A percentile compares a stretch with the other conserved stretches of the same genome.
Evolutionary conservation across 1,139 yeast species (phyloP).

Genomic region (Sugiyamaella grinbergsii): DNA sequence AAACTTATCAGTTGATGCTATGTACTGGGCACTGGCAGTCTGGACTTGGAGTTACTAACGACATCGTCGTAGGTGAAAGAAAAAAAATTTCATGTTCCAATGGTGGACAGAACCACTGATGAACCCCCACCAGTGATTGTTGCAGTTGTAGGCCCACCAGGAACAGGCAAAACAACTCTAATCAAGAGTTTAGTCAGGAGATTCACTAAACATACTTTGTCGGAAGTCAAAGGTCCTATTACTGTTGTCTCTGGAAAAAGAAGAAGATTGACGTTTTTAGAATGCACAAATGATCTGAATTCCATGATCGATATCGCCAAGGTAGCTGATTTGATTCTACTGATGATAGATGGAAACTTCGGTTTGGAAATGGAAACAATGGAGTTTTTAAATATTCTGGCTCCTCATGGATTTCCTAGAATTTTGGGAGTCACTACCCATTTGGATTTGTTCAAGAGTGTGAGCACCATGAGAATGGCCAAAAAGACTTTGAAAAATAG

Average conservation of each 20-base stretch:
- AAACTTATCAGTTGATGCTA: neutral
- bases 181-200: conserved; percentile 87
- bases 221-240: conserved; percentile 91
- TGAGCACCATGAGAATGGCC: conserved; percentile 84
- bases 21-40: no score
- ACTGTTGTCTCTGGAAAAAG: conserved; percentile 98
- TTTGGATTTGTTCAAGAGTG: conserved; percentile 88
- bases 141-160: conserved; percentile 98
- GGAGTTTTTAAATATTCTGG: conserved; percentile 95
- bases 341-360: conserved; percentile 93
- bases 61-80: conserved; percentile 52
- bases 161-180: conserved; percentile 94
- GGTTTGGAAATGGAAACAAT: conserved; percentile 99
- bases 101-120: conserved; percentile 97
- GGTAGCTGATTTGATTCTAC: conserved; percentile 85
- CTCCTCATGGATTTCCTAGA: conserved; percentile 98
- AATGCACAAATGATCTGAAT: conserved; percentile 88
- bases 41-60: conserved; percentile 2
- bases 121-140: conserved; percentile 97
- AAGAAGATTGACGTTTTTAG: conserved; percentile 88
- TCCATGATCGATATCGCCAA: conserved; percentile 97
- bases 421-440: conserved; percentile 96
- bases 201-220: conserved; percentile 81
- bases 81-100: conserved; percentile 88
- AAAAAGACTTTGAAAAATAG: conserved; percentile 91